phyloP scores from a whole-genome alignment of 139 green algal genomes.

The Bryopsis sp. region DNA sequence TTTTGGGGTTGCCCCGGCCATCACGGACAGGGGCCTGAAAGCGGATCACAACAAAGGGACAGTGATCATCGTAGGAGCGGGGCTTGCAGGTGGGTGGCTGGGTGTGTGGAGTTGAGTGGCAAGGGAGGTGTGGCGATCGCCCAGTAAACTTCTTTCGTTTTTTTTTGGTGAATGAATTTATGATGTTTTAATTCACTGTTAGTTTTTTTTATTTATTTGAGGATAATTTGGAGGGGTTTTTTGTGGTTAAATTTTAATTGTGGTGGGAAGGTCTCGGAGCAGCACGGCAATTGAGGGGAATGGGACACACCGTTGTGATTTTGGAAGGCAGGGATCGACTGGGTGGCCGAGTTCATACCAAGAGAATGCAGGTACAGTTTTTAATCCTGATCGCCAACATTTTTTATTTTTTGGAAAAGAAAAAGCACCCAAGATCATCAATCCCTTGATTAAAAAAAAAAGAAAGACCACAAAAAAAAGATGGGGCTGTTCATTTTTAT shows the following conservation, averaged over 20 bases:
- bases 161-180: too few relatives aligned
- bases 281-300: constrained; percentile 69
- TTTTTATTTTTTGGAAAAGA: too few relatives aligned
- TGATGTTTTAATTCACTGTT: too few relatives aligned
- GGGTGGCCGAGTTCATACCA: constrained; percentile 74
- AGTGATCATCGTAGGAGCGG: constrained; percentile 85
- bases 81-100: constrained; percentile 55
- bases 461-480: too few relatives aligned
- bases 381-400: too few relatives aligned
- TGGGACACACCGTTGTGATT: constrained; percentile 75
- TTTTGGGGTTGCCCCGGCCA: constrained; percentile 56
- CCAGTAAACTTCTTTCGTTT: not conserved
- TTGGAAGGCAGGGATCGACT: constrained; percentile 67
- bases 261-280: constrained; percentile 55
- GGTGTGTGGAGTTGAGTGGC: not conserved
- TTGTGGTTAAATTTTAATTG: not conserved
- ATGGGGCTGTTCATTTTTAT: too few relatives aligned
- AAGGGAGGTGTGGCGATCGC: not conserved
- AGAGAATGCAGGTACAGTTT: constrained; percentile 46
- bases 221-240: too few relatives aligned
- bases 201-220: too few relatives aligned
- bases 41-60: constrained; percentile 20
- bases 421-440: too few relatives aligned
- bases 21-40: constrained; percentile 13
- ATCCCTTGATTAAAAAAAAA: too few relatives aligned